Percentiles rank a stretch among this genome's conserved stretches.
phyloP scores from a whole-genome alignment of 768 basidiomycete genomes.

The Suillus decipiens region DNA sequence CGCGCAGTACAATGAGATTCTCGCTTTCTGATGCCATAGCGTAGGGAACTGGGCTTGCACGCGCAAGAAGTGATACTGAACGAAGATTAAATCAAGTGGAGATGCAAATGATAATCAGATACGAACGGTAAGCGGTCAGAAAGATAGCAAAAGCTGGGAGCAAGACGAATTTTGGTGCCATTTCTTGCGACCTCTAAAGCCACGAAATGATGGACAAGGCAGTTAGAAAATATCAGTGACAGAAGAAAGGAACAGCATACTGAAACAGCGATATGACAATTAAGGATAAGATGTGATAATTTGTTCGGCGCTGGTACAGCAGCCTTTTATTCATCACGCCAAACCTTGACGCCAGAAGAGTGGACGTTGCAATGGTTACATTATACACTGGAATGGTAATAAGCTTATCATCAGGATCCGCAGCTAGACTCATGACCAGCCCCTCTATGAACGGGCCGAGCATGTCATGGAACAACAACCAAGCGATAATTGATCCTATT shows the following conservation, averaged over 20 bases:
- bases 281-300: background rate
- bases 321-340: background rate
- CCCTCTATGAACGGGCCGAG: too few relatives aligned
- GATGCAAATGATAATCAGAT: background rate
- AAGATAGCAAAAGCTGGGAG: background rate
- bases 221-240: background rate
- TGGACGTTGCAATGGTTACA: background rate
- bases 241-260: background rate
- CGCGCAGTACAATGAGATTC: background rate
- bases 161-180: background rate
- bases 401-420: conserved; percentile 9
- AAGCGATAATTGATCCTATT: conserved; percentile 18
- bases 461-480: conserved; percentile 34
- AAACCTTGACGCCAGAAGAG: background rate
- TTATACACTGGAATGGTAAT: background rate
- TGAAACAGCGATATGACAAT: background rate
- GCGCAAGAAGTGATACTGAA: background rate
- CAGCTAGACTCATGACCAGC: too few relatives aligned
- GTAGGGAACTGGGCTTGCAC: background rate
- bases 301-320: background rate
- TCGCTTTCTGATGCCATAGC: background rate
- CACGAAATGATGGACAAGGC: background rate
- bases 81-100: background rate
- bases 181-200: background rate
- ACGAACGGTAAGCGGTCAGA: background rate